Conservation (phyloP, 139 green algal genomes). For the Asterochloris erici region DNA sequence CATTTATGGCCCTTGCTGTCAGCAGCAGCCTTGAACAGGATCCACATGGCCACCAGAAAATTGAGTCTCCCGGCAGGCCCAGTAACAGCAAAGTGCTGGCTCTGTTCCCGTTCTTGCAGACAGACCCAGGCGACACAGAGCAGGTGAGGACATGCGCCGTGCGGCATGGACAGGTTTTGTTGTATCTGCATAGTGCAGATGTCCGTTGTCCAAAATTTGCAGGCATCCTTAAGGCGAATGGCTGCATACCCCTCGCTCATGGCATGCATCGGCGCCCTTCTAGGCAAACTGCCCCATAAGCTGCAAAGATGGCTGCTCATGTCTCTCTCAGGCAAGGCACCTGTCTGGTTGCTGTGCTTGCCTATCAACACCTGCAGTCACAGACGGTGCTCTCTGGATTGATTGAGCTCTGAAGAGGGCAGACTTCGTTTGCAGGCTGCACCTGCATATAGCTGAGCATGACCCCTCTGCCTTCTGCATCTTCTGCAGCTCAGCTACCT, state of each 20-base stretch:
- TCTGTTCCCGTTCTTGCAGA: slow-evolving; percentile 12
- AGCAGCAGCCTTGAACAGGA: not conserved
- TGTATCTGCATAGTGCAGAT: too few relatives aligned
- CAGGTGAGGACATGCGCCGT: not conserved
- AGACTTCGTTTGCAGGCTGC: too few relatives aligned
- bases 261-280: not conserved
- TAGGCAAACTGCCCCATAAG: not conserved
- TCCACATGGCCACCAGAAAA: not conserved
- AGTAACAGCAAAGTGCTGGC: not conserved
- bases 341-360: too few relatives aligned
- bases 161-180: too few relatives aligned
- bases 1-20: slow-evolving; percentile 10
- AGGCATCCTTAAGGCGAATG: not conserved
- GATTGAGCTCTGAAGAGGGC: too few relatives aligned
- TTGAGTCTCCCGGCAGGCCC: not conserved
- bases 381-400: too few relatives aligned
- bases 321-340: too few relatives aligned
- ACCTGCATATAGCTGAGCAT: too few relatives aligned
- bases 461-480: too few relatives aligned
- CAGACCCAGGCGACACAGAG: not conserved
- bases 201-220: too few relatives aligned
- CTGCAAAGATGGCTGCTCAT: slow-evolving; percentile 12
- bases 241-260: not conserved
- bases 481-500: too few relatives aligned
- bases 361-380: too few relatives aligned